phyloP scores from a whole-genome alignment of 1,284 basidiomycete species.

The Cystobasidium pallidum region DNA sequence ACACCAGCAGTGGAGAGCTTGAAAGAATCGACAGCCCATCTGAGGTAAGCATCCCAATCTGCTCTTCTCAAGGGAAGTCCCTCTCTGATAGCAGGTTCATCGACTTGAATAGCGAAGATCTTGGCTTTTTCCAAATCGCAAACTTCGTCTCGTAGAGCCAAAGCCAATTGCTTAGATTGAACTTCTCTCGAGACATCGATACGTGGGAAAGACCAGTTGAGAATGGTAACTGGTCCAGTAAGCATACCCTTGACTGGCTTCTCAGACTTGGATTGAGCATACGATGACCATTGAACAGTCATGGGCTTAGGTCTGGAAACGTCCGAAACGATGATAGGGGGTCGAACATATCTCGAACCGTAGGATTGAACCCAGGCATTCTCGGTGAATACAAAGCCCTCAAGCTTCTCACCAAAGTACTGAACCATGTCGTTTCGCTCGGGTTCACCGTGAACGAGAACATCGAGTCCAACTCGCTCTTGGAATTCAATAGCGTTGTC shows the following conservation, averaged over 20 bases:
- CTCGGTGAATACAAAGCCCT: conserved; percentile 96
- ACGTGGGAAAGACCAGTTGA: conserved; percentile 99
- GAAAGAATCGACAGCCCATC: conserved; percentile 97
- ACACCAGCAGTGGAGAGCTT: conserved; percentile 94
- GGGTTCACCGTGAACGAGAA: conserved; percentile 98
- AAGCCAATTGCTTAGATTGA: conserved; percentile 97
- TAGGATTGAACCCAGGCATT: conserved; percentile 99
- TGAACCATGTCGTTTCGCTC: conserved; percentile 60
- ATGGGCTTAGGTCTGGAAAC: conserved; percentile 91
- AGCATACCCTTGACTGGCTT: conserved; percentile 99
- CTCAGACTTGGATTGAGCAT: conserved; percentile 91
- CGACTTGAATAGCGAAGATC: conserved; percentile 98
- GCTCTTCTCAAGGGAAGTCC: conserved; percentile 91
- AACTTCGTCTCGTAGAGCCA: conserved; percentile 98
- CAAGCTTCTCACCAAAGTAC: conserved; percentile 97
- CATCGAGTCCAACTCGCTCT: conserved; percentile 92
- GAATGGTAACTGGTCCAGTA: conserved; percentile 74
- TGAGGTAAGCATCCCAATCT: conserved; percentile 93
- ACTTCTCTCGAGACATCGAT: conserved; percentile 95
- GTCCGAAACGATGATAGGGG: conserved; percentile 98
- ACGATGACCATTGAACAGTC: conserved; percentile 96
- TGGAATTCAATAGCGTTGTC: conserved; percentile 93
- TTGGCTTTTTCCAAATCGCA: conserved; percentile 96
- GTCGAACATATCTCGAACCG: conserved; percentile 95
- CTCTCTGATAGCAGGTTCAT: conserved; percentile 99